Percentiles rank a stretch among this genome's conserved stretches.
phyloP scores from a whole-genome alignment of 805 yeast species.

The Kazachstania africana region DNA sequence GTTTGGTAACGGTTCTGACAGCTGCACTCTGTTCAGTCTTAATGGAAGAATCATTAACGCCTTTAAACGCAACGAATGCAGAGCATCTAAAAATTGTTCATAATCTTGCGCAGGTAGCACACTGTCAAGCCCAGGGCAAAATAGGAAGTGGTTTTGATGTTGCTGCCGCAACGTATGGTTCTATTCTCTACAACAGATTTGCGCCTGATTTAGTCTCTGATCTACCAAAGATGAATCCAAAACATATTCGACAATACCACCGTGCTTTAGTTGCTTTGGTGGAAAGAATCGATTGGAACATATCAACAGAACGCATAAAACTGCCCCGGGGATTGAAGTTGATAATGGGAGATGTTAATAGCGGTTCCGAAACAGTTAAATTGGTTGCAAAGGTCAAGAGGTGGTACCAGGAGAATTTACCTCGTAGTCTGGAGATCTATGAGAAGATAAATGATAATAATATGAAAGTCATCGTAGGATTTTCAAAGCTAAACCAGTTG shows the following conservation, averaged over 20 bases:
- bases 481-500: conserved; percentile 31
- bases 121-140: conserved; percentile 88
- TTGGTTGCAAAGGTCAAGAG: conserved; percentile 61
- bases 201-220: conserved; percentile 38
- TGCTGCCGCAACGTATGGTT: conserved; percentile 89
- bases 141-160: conserved; percentile 97
- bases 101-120: conserved; percentile 79
- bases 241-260: conserved; percentile 15
- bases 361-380: conserved; percentile 91
- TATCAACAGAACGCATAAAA: conserved; percentile 39
- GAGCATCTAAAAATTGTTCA: conserved; percentile 39
- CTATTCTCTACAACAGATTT: conserved; percentile 72
- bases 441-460: conserved; percentile 46
- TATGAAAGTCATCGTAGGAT: conserved; percentile 37
- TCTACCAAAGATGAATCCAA: conserved; percentile 19
- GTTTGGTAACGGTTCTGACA: conserved; percentile 70
- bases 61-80: conserved; percentile 23
- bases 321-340: conserved; percentile 61
- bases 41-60: conserved; percentile 13
- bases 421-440: conserved; percentile 43
- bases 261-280: conserved; percentile 27
- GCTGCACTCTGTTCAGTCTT: conserved; percentile 52
- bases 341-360: conserved; percentile 86
- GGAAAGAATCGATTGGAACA: conserved; percentile 46
- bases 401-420: conserved; percentile 53